A percentile compares a stretch with the other conserved stretches of the same genome.
phyloP scores from a whole-genome alignment of 2,329 filamentous ascomycete species.

The Colletotrichum abscissum region DNA sequence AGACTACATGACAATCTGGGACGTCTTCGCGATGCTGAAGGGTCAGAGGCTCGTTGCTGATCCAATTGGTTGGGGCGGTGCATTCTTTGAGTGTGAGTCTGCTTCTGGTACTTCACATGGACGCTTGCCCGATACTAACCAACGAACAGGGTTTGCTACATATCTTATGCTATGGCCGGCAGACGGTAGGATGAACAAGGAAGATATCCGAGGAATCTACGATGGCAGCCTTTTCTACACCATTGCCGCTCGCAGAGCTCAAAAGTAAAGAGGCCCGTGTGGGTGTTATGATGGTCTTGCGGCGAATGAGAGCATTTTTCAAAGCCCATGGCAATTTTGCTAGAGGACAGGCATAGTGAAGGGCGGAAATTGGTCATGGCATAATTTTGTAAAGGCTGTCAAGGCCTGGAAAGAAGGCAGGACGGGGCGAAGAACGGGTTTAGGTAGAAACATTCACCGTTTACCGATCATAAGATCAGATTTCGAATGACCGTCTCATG shows the following conservation, averaged over 20 bases:
- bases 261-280: neutral
- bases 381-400: neutral
- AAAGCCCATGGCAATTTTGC: neutral
- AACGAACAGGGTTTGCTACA: conserved; percentile 42
- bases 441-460: neutral
- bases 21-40: conserved; percentile 50
- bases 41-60: conserved; percentile 55
- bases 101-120: neutral
- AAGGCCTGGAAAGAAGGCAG: neutral
- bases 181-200: conserved; percentile 67
- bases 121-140: neutral
- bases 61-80: conserved; percentile 49
- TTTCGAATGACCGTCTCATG: neutral
- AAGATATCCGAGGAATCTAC: conserved; percentile 52
- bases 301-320: neutral
- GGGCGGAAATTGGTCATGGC: neutral
- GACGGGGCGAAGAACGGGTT: neutral
- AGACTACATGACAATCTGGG: conserved; percentile 49
- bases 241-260: neutral
- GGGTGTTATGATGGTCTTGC: neutral
- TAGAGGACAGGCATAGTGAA: neutral
- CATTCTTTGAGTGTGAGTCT: conserved; percentile 41
- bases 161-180: conserved; percentile 64
- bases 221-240: conserved; percentile 38
- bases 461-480: neutral